Evolutionary conservation across 1,284 basidiomycete species (phyloP).

Genomic region (Ustilago trichophora): DNA sequence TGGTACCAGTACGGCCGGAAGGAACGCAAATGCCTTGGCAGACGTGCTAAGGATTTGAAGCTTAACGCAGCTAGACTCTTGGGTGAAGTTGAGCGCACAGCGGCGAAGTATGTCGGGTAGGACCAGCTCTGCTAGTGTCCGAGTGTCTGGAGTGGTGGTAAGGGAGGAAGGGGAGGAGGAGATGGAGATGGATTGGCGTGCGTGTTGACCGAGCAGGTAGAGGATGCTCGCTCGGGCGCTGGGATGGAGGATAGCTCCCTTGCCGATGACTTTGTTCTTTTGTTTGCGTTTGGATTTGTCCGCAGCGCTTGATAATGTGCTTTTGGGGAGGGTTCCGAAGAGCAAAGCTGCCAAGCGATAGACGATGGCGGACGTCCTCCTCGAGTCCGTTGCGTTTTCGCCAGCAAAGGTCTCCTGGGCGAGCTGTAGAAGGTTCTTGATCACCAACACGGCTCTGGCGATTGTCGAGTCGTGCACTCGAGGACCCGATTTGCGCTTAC

Average conservation of each 20-base stretch:
- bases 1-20: constrained; percentile 14
- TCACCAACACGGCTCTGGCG: constrained; percentile 30
- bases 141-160: not conserved
- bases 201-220: constrained; percentile 63
- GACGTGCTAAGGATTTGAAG: constrained; percentile 57
- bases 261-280: constrained; percentile 47
- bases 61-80: constrained; percentile 50
- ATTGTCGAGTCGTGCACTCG: constrained; percentile 21
- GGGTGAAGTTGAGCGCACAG: constrained; percentile 55
- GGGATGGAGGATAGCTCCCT: constrained; percentile 42
- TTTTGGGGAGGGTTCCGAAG: constrained; percentile 37
- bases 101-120: constrained; percentile 60
- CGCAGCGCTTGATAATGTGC: not conserved
- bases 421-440: constrained; percentile 35
- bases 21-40: constrained; percentile 50
- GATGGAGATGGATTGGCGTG: constrained; percentile 19
- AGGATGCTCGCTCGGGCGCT: constrained; percentile 52
- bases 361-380: constrained; percentile 40
- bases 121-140: constrained; percentile 54
- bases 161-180: constrained; percentile 1
- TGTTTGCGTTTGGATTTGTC: not conserved
- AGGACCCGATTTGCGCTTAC: constrained; percentile 18
- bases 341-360: constrained; percentile 48
- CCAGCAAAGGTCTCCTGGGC: not conserved
- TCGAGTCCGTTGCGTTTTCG: constrained; percentile 3